Conservation (phyloP, 164 flowering plant genomes). For the Chimonanthus praecox region DNA sequence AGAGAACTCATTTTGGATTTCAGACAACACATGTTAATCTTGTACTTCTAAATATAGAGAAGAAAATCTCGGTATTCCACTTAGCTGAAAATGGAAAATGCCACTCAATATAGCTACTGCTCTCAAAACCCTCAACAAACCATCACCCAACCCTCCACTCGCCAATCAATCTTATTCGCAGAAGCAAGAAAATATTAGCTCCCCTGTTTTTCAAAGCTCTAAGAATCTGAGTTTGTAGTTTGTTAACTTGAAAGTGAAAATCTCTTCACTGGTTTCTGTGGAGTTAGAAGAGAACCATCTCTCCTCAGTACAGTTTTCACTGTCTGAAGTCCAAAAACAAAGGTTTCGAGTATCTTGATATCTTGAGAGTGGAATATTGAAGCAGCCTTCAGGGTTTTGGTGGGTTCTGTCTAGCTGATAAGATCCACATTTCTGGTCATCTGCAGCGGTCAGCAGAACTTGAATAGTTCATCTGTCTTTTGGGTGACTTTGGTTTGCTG, state of each 20-base stretch:
- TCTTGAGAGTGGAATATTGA: neutral
- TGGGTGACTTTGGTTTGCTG: constrained; percentile 1
- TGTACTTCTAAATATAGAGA: too few relatives aligned
- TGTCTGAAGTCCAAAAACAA: neutral
- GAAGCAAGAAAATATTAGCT: neutral
- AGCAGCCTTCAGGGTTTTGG: neutral
- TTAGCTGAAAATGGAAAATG: too few relatives aligned
- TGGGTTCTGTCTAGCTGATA: neutral
- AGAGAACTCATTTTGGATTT: too few relatives aligned
- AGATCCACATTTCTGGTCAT: neutral
- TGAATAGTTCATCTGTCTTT: neutral
- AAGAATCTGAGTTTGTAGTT: neutral
- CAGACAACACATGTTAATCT: too few relatives aligned
- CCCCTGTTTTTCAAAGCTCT: neutral
- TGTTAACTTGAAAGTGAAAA: neutral
- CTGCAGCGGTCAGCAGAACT: neutral
- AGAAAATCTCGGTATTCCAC: too few relatives aligned
- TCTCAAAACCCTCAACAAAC: too few relatives aligned
- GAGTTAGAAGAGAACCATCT: neutral
- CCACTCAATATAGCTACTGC: too few relatives aligned
- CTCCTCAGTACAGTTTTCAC: neutral
- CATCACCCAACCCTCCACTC: too few relatives aligned
- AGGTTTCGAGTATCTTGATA: neutral
- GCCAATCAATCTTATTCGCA: too few relatives aligned
- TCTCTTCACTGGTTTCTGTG: neutral